A percentile compares a stretch with the other conserved stretches of the same genome.
phyloP scores from a whole-genome alignment of 108 stramenopile genomes.

The Cyclotella atomus region DNA sequence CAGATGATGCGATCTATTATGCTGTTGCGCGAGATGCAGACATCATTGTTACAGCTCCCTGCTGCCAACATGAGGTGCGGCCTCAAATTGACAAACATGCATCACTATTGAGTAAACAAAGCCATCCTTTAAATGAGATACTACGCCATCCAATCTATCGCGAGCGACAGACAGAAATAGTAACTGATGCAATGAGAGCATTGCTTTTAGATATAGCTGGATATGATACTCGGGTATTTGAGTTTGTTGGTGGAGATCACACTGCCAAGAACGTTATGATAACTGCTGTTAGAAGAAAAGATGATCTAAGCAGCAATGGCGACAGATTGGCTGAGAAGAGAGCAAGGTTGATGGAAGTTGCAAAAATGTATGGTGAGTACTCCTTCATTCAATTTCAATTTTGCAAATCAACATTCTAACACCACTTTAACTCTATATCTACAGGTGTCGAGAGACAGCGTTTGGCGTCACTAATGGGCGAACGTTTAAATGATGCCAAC shows the following conservation, averaged over 20 bases:
- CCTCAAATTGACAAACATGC: constrained; percentile 75
- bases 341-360: constrained; percentile 52
- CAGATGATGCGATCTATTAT: constrained; percentile 80
- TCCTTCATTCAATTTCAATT: too few relatives aligned
- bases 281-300: constrained; percentile 60
- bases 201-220: constrained; percentile 79
- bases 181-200: constrained; percentile 80
- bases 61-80: constrained; percentile 89
- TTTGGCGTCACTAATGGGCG: background rate
- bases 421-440: too few relatives aligned
- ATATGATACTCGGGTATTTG: constrained; percentile 88
- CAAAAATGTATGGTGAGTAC: constrained; percentile 67
- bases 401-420: too few relatives aligned
- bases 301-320: background rate
- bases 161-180: constrained; percentile 78
- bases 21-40: constrained; percentile 60
- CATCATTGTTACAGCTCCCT: constrained; percentile 82
- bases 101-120: constrained; percentile 17
- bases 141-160: constrained; percentile 75
- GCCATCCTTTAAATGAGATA: constrained; percentile 53
- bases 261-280: constrained; percentile 91
- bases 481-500: background rate
- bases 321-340: constrained; percentile 25
- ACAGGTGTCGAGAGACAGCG: background rate
- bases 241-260: constrained; percentile 87